These are phyloP conservation scores for Mycena epipterygia DNA, from an alignment of 768 basidiomycete genomes.

Conservation along the genomic window DNA sequence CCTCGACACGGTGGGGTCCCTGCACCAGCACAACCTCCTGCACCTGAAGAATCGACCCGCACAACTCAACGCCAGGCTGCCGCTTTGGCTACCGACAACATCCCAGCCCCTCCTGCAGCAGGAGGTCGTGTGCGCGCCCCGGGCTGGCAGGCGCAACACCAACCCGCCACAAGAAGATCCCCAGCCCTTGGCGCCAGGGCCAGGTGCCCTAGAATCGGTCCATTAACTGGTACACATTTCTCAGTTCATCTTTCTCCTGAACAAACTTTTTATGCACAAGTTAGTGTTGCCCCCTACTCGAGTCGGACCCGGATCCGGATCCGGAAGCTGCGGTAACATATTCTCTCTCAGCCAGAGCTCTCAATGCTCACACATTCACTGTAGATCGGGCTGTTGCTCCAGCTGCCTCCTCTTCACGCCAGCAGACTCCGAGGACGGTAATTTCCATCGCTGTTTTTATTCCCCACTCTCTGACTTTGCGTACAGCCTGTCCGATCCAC, in stretches of 20 bases:
- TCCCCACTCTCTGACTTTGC: constrained; percentile 13
- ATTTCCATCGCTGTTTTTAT: constrained; percentile 12
- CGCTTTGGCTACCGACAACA: constrained; percentile 15
- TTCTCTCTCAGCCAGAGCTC: constrained; percentile 16
- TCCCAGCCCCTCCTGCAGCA: constrained; percentile 19
- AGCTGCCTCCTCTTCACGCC: constrained; percentile 17
- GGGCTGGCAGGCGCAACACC: constrained; percentile 8
- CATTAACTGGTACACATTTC: constrained; percentile 16
- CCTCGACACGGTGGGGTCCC: constrained; percentile 10
- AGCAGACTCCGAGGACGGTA: constrained; percentile 13
- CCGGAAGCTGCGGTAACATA: constrained; percentile 15
- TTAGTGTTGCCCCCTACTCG: constrained; percentile 17
- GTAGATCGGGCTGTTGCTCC: constrained; percentile 14
- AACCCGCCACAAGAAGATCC: constrained; percentile 10
- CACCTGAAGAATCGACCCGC: not conserved
- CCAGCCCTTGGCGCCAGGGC: constrained; percentile 6
- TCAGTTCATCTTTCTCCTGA: constrained; percentile 13
- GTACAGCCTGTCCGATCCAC: constrained; percentile 15
- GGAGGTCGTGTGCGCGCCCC: constrained; percentile 7
- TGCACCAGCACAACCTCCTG: constrained; percentile 2
- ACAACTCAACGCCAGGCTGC: constrained; percentile 12
- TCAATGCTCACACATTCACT: constrained; percentile 17
- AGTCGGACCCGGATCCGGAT: constrained; percentile 19
- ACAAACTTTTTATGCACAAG: constrained; percentile 14
- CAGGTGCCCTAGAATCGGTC: constrained; percentile 15